These are phyloP conservation scores for Trypanosoma caninum DNA, from an alignment of 208 protist genomes.

Conservation along the genomic window DNA sequence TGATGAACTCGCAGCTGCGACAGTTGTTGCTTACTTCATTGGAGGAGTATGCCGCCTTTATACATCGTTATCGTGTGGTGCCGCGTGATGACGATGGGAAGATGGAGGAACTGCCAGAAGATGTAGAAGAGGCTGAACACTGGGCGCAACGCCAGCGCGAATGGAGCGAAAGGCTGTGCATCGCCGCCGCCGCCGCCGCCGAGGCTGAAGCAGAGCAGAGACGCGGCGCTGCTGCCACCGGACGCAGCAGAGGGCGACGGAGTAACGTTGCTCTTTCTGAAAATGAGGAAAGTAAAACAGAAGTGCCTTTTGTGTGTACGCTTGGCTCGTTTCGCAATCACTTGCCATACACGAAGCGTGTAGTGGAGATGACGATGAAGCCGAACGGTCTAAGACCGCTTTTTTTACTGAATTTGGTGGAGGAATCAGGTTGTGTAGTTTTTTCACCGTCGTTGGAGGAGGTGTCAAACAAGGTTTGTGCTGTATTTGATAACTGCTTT, in stretches of 20 bases:
- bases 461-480: slow-evolving; percentile 46
- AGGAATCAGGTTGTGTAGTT: slow-evolving; percentile 37
- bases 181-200: slow-evolving; percentile 7
- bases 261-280: slow-evolving; percentile 4
- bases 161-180: slow-evolving; percentile 20
- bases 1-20: slow-evolving; percentile 90
- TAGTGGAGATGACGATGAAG: slow-evolving; percentile 66
- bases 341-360: slow-evolving; percentile 61
- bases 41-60: slow-evolving; percentile 68
- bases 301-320: slow-evolving; percentile 57
- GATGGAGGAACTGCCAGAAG: slow-evolving; percentile 67
- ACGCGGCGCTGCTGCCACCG: not conserved
- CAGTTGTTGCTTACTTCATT: slow-evolving; percentile 71
- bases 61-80: slow-evolving; percentile 52
- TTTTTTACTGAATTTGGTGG: slow-evolving; percentile 79
- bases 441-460: slow-evolving; percentile 74
- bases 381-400: slow-evolving; percentile 77
- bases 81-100: slow-evolving; percentile 21
- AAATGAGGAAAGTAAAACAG: slow-evolving; percentile 7
- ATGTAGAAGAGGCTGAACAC: slow-evolving; percentile 57
- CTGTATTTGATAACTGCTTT: slow-evolving; percentile 80
- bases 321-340: slow-evolving; percentile 44
- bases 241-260: not conserved
- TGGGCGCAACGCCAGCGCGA: slow-evolving; percentile 42
- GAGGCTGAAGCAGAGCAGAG: slow-evolving; percentile 13